Percentiles rank a stretch among this genome's conserved stretches.
These are phyloP conservation scores for Neoboletus brunneissimus DNA, from an alignment of 768 basidiomycete genomes.

Conservation along the genomic window DNA sequence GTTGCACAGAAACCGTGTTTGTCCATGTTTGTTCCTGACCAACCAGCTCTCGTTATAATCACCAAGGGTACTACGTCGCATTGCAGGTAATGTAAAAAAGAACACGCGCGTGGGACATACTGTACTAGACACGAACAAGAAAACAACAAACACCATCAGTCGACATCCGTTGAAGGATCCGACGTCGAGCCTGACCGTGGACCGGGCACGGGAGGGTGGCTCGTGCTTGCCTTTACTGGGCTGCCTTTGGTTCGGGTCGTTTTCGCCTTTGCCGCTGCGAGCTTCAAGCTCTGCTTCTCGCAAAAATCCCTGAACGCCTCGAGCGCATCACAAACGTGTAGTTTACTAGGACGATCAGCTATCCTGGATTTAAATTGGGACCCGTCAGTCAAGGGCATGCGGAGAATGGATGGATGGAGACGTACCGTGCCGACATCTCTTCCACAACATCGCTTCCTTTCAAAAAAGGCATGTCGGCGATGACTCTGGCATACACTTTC, in stretches of 20 bases:
- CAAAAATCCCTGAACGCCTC: conserved; percentile 47
- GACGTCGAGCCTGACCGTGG: conserved; percentile 11
- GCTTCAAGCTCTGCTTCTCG: conserved; percentile 45
- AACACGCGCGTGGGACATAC: conserved; percentile 6
- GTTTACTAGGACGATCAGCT: conserved; percentile 52
- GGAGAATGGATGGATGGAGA: not conserved
- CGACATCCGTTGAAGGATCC: conserved; percentile 31
- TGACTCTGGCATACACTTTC: conserved; percentile 43
- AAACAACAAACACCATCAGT: conserved; percentile 17
- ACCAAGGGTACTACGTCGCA: not conserved
- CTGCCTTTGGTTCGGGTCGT: not conserved
- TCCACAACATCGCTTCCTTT: conserved; percentile 48
- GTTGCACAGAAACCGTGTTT: conserved; percentile 10
- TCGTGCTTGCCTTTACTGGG: not conserved
- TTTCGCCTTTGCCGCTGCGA: conserved; percentile 24
- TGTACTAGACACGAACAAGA: not conserved
- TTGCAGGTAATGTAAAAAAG: conserved; percentile 13
- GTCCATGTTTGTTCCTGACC: not conserved
- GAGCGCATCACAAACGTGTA: conserved; percentile 50
- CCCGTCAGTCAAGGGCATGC: not conserved
- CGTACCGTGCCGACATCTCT: conserved; percentile 55
- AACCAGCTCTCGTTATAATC: conserved; percentile 8
- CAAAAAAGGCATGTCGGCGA: conserved; percentile 59
- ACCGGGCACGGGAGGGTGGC: not conserved
- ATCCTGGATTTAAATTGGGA: conserved; percentile 41